Conservation (phyloP, 768 basidiomycete genomes). For the Lactarius pseudohatsudake region DNA sequence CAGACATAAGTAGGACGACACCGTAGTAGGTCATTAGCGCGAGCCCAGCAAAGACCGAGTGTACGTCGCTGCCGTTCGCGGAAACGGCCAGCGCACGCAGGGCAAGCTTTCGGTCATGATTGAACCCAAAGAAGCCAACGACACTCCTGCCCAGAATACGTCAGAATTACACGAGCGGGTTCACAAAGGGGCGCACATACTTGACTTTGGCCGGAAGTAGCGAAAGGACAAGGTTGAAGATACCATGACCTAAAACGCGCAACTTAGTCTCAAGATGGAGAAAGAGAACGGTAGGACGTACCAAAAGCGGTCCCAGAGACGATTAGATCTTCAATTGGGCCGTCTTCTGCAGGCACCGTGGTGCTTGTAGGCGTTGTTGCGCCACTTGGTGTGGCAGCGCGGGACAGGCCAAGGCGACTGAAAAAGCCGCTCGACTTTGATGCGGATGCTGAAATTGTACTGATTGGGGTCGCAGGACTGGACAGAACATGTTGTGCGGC, state of each 20-base stretch:
- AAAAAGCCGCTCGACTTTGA: conserved; percentile 31
- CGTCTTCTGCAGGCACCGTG: conserved; percentile 38
- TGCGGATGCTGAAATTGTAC: conserved; percentile 12
- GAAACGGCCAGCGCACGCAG: conserved; percentile 68
- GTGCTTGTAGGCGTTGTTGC: conserved; percentile 17
- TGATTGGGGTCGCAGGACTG: conserved; percentile 29
- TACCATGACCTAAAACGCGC: conserved; percentile 34
- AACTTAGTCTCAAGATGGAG: conserved; percentile 5
- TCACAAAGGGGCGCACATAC: conserved; percentile 39
- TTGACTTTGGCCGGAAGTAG: conserved; percentile 69
- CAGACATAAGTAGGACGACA: conserved; percentile 64
- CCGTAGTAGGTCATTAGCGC: conserved; percentile 81
- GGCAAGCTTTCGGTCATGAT: conserved; percentile 66
- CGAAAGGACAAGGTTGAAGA: conserved; percentile 82
- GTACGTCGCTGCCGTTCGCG: conserved; percentile 65
- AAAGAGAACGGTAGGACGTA: conserved; percentile 34
- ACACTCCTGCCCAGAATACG: conserved; percentile 47
- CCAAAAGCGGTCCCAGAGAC: conserved; percentile 78
- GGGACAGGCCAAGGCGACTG: conserved; percentile 32
- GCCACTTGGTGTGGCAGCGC: conserved; percentile 31
- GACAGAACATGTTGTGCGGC: conserved; percentile 20
- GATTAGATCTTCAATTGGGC: conserved; percentile 69
- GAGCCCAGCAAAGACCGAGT: conserved; percentile 75
- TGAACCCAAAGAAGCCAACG: conserved; percentile 76
- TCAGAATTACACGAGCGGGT: background rate